Base-by-base conservation (phyloP, 2,329 filamentous ascomycete genomes). In the Eurotiales sp. region DNA sequence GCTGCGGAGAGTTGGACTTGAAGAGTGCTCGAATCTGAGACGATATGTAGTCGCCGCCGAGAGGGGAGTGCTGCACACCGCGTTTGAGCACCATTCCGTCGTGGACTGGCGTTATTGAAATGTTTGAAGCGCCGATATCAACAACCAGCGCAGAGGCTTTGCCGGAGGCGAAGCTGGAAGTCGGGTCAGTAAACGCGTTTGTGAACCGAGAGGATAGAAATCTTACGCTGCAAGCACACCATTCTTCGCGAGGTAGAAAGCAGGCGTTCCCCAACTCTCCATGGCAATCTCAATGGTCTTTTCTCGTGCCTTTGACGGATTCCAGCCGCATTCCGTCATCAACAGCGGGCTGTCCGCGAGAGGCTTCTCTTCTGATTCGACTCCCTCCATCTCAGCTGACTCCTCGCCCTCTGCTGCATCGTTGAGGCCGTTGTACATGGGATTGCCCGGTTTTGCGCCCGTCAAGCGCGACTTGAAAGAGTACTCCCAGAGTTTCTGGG, bases 261-360 rank as follows among this genome's bases (percentile, higher is more conserved):
- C 93, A 15, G 93, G 93, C 51, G 87, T 87, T 23, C 90, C 91
- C 90, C 93, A 99, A 65, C 84, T 88, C 77, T 99, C 93, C 86
- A 99, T 96, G 54, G 90, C 90, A 56, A 97, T 84, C 74, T 99
- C 93, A 63, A 96, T 92, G 36, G 87, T 86, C 80, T 93, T 95
- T 74, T 99, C 93, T 54, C 95, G 81, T 54, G 87, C 83, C 75
- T 96, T 96, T 39, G 82, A 72, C 22, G 84, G 80, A 72, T 96
- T 97, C 91, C 92, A 97, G 10, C 89, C 87, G 12, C 91, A 88
- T 72, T 99, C 93, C 1, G 90, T 96, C 82, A 99, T 86, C 53
- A 99, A 78, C 55, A 99, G 75, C 7, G 93, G 95, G 69, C 88
- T 93, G 69, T 97, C 93, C 45, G 86, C 83, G 56, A 99, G 77